phyloP scores from a whole-genome alignment of 805 yeast genomes.

The Cyberlindnera subsufficiens region DNA sequence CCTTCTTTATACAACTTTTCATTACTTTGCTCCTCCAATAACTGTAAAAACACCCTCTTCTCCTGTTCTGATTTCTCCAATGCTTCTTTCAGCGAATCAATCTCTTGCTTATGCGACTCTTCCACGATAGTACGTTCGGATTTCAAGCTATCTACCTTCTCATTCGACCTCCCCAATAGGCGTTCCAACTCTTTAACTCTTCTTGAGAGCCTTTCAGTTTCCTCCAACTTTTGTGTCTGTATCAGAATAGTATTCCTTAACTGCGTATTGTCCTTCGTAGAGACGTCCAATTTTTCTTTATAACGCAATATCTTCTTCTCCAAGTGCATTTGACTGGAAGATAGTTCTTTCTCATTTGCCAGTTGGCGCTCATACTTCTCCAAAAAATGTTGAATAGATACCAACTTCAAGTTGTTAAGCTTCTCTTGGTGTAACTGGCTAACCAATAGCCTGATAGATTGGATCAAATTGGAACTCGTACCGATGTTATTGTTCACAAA shows the following conservation, averaged over 20 bases:
- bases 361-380: conserved; percentile 35
- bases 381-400: conserved; percentile 49
- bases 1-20: neutral
- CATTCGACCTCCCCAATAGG: neutral
- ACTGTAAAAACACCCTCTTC: neutral
- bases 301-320: neutral
- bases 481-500: conserved; percentile 56
- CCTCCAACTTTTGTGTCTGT: neutral
- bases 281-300: neutral
- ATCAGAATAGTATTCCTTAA: neutral
- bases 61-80: neutral
- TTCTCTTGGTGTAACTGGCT: conserved; percentile 52
- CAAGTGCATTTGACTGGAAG: neutral
- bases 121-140: neutral
- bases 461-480: conserved; percentile 48
- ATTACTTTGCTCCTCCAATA: neutral
- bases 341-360: conserved; percentile 2
- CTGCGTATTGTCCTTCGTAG: neutral
- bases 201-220: neutral
- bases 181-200: neutral
- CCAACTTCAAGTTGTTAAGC: conserved; percentile 50
- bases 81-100: neutral
- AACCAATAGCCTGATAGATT: conserved; percentile 48
- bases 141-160: neutral
- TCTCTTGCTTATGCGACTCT: neutral